A percentile compares a stretch with the other conserved stretches of the same genome.
These are phyloP conservation scores for Soucietia sequanensis DNA, from an alignment of 805 yeast genomes.

Conservation along the genomic window DNA sequence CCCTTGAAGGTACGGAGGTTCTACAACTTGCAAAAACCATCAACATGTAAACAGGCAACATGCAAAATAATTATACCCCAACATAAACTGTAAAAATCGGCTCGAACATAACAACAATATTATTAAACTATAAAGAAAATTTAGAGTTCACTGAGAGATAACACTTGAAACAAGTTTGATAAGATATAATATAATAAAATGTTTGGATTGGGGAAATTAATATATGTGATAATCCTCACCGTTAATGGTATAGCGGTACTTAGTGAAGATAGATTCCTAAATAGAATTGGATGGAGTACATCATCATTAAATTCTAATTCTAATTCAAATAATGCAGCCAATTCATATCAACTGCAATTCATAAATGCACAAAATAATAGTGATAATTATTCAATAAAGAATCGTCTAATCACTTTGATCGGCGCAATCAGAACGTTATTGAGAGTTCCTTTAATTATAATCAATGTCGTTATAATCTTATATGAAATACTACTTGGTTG, in stretches of 20 bases:
- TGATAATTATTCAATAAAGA: constrained; percentile 38
- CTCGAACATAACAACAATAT: too few relatives aligned
- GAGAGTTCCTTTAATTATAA: constrained; percentile 69
- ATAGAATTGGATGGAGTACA: constrained; percentile 48
- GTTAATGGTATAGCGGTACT: constrained; percentile 76
- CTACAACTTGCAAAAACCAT: not conserved
- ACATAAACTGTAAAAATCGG: too few relatives aligned
- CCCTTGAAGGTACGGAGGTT: too few relatives aligned
- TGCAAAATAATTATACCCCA: not conserved
- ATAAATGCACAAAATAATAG: constrained; percentile 49
- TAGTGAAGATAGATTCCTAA: constrained; percentile 76
- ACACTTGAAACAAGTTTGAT: too few relatives aligned
- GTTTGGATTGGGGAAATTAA: constrained; percentile 62
- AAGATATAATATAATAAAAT: constrained; percentile 22
- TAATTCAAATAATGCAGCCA: constrained; percentile 14
- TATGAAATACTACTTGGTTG: constrained; percentile 72
- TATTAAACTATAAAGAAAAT: too few relatives aligned
- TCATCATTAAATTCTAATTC: too few relatives aligned
- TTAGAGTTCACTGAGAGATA: too few relatives aligned
- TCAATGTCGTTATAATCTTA: constrained; percentile 62
- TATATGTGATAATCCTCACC: constrained; percentile 56
- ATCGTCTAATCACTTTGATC: constrained; percentile 61
- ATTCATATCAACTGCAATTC: constrained; percentile 16
- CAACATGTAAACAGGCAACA: not conserved
- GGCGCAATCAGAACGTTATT: constrained; percentile 73